Percentiles rank a stretch among this genome's conserved stretches.
phyloP scores from a whole-genome alignment of 768 basidiomycete genomes.

The Mycena rosella region DNA sequence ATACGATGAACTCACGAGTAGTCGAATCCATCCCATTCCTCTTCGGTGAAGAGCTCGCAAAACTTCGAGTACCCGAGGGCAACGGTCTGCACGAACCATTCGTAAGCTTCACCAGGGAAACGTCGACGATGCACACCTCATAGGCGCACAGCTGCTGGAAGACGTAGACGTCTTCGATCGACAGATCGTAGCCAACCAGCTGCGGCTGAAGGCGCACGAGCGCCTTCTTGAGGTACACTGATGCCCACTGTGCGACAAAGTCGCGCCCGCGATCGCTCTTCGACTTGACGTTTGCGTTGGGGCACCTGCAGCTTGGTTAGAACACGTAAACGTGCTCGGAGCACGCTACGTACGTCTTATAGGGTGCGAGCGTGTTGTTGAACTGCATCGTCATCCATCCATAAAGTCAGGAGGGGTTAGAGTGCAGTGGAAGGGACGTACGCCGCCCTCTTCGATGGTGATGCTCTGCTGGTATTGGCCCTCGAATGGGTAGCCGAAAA shows the following conservation, averaged over 20 bases:
- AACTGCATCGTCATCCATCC: conserved; percentile 64
- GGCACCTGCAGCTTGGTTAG: conserved; percentile 57
- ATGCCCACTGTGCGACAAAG: conserved; percentile 76
- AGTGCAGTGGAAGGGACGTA: conserved; percentile 45
- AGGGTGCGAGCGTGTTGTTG: conserved; percentile 90
- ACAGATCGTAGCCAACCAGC: conserved; percentile 72
- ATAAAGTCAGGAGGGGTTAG: conserved; percentile 15
- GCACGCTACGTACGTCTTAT: conserved; percentile 67
- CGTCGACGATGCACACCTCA: conserved; percentile 13
- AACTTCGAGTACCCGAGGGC: conserved; percentile 93
- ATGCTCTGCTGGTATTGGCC: conserved; percentile 83
- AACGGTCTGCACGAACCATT: conserved; percentile 70
- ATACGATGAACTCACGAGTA: conserved; percentile 72
- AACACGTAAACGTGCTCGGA: neutral
- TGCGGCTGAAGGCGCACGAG: conserved; percentile 68
- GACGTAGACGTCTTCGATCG: conserved; percentile 76
- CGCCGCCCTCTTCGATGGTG: conserved; percentile 74
- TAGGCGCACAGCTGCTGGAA: conserved; percentile 85
- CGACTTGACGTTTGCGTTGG: conserved; percentile 62
- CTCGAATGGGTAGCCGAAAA: conserved; percentile 82
- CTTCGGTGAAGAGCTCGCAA: conserved; percentile 89
- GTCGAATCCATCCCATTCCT: conserved; percentile 95
- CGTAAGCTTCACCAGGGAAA: neutral
- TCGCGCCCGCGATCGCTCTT: conserved; percentile 70
- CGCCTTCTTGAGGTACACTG: conserved; percentile 79